phyloP scores from a whole-genome alignment of 2,329 filamentous ascomycete genomes.

The Chaetomium sp. region DNA sequence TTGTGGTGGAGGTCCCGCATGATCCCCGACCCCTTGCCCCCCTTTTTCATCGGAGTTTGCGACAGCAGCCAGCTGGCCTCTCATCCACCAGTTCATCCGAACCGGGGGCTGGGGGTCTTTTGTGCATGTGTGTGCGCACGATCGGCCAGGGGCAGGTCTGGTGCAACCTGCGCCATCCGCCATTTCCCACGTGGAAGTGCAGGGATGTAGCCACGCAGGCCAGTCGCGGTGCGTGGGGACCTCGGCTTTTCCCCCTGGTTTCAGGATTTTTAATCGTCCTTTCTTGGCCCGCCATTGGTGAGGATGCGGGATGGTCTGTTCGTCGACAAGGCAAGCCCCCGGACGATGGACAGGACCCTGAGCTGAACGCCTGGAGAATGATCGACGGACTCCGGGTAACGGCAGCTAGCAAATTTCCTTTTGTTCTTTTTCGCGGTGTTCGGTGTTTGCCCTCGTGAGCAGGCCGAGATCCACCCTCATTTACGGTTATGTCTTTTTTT shows the following conservation, averaged over 20 bases:
- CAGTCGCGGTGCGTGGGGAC: conserved; percentile 15
- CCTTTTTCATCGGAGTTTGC: neutral
- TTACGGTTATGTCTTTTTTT: neutral
- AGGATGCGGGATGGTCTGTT: conserved; percentile 14
- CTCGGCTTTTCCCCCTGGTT: conserved; percentile 22
- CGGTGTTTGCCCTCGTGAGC: conserved; percentile 9
- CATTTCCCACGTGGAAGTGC: conserved; percentile 22
- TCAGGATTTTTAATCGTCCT: conserved; percentile 12
- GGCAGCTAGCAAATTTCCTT: conserved; percentile 1
- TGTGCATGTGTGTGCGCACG: conserved; percentile 1
- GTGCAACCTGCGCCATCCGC: conserved; percentile 1
- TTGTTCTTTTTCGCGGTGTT: neutral
- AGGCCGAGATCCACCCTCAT: conserved; percentile 10
- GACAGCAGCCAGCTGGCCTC: conserved; percentile 2
- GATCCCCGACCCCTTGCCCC: neutral
- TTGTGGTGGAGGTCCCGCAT: neutral
- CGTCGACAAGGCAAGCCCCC: neutral
- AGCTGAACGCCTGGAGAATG: conserved; percentile 17
- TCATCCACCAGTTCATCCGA: neutral
- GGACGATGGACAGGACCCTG: conserved; percentile 6
- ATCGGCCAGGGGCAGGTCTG: neutral
- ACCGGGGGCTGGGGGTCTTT: neutral
- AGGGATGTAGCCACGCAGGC: conserved; percentile 11
- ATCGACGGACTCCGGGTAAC: conserved; percentile 11
- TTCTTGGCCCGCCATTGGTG: conserved; percentile 10